A percentile compares a stretch with the other conserved stretches of the same genome.
Conservation (phyloP, 179 eudicot species). For the Beta lomatogona region DNA sequence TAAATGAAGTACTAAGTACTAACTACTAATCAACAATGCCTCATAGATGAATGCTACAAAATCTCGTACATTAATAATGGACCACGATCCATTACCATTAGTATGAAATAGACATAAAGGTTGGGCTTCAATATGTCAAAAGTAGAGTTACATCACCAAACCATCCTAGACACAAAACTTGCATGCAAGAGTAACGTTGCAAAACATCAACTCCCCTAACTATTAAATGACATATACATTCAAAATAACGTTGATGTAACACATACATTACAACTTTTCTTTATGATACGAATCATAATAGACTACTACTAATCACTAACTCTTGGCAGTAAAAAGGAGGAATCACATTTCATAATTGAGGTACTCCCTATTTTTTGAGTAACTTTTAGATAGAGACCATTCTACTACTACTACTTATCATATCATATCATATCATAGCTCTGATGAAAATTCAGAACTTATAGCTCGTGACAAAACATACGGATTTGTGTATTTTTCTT, state of each 20-base stretch:
- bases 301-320: not conserved
- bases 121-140: too few relatives aligned
- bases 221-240: not conserved
- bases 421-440: not conserved
- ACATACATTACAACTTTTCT: not conserved
- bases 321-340: not conserved
- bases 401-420: not conserved
- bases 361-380: not conserved
- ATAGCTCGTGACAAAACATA: constrained; percentile 15
- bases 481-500: constrained; percentile 5
- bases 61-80: too few relatives aligned
- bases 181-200: too few relatives aligned
- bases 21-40: too few relatives aligned
- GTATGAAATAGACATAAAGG: too few relatives aligned
- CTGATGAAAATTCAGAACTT: not conserved
- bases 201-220: too few relatives aligned
- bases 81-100: too few relatives aligned
- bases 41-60: too few relatives aligned
- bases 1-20: too few relatives aligned
- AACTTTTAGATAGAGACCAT: constrained; percentile 8
- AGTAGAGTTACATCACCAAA: too few relatives aligned
- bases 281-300: not conserved
- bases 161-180: too few relatives aligned
- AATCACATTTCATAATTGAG: not conserved
- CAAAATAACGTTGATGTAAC: not conserved